Conservation (phyloP, 1,139 yeast species). For the Geotrichum europaeum region DNA sequence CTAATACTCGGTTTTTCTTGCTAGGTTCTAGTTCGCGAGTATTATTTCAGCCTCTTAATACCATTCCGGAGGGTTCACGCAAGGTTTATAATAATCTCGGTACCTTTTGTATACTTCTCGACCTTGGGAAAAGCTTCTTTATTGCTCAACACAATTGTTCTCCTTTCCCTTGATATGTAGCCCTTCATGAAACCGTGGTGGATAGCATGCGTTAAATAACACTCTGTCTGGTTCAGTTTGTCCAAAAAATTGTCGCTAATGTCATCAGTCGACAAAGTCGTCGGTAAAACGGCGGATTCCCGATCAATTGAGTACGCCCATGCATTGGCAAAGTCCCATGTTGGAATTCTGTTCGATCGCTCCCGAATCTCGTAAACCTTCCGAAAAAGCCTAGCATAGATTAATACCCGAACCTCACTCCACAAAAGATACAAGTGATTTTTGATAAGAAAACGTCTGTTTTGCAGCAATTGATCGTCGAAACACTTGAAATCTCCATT, state of each 20-base stretch:
- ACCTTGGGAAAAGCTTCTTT: constrained; percentile 13
- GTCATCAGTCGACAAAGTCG: neutral
- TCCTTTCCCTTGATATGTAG: constrained; percentile 69
- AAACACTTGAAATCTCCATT: constrained; percentile 52
- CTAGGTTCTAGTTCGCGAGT: neutral
- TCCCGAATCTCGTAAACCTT: constrained; percentile 40
- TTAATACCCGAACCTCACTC: constrained; percentile 47
- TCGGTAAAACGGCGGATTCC: neutral
- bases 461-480: constrained; percentile 41
- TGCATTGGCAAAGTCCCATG: constrained; percentile 45
- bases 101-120: constrained; percentile 19
- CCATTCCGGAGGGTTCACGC: neutral
- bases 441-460: constrained; percentile 49
- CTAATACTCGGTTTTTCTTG: neutral
- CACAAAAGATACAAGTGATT: constrained; percentile 60
- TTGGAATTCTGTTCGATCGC: constrained; percentile 41
- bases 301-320: constrained; percentile 35
- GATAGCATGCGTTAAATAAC: constrained; percentile 64
- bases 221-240: constrained; percentile 55
- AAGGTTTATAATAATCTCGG: neutral
- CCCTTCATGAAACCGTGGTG: constrained; percentile 65
- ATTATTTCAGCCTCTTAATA: neutral
- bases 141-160: constrained; percentile 72
- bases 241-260: constrained; percentile 19
- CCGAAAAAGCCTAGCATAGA: constrained; percentile 50